Conservation (phyloP, 2,329 filamentous ascomycete species). For the Ophiostoma fasciatum region DNA sequence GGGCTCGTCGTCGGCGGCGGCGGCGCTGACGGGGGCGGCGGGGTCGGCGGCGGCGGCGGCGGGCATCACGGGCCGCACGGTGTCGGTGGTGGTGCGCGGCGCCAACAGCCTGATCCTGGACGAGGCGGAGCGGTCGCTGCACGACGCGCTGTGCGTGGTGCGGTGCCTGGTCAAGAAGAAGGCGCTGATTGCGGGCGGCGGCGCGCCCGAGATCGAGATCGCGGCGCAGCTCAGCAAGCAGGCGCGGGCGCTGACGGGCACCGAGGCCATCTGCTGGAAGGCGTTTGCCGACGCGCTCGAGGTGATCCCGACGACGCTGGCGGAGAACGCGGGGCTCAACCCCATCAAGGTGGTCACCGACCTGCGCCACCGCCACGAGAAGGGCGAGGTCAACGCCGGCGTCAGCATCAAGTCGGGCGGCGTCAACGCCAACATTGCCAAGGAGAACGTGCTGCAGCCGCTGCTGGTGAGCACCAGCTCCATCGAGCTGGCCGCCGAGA, state of each 20-base stretch:
- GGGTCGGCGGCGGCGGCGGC: not conserved
- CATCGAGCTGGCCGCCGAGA: slow-evolving; percentile 93
- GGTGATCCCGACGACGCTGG: slow-evolving; percentile 89
- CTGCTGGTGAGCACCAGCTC: slow-evolving; percentile 93
- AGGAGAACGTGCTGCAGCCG: slow-evolving; percentile 93
- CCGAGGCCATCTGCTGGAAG: slow-evolving; percentile 97
- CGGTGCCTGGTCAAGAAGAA: slow-evolving; percentile 98
- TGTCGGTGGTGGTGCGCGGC: slow-evolving; percentile 86
- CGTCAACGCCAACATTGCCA: slow-evolving; percentile 91
- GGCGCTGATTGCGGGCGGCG: slow-evolving; percentile 93
- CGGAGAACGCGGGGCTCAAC: slow-evolving; percentile 94
- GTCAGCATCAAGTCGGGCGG: slow-evolving; percentile 97
- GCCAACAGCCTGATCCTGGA: slow-evolving; percentile 91
- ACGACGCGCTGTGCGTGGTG: slow-evolving; percentile 95
- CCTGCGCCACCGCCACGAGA: slow-evolving; percentile 81
- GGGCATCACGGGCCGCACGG: slow-evolving; percentile 53
- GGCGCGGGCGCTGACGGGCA: slow-evolving; percentile 71
- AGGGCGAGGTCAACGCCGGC: slow-evolving; percentile 89
- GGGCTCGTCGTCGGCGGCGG: slow-evolving; percentile 3
- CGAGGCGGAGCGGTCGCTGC: slow-evolving; percentile 89
- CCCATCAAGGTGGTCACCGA: slow-evolving; percentile 98
- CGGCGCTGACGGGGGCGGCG: not conserved
- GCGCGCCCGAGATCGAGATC: slow-evolving; percentile 93
- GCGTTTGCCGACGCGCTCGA: slow-evolving; percentile 96
- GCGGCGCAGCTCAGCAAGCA: slow-evolving; percentile 73